Conservation (phyloP, 345 rosid species). For the Melastoma malabathricum region DNA sequence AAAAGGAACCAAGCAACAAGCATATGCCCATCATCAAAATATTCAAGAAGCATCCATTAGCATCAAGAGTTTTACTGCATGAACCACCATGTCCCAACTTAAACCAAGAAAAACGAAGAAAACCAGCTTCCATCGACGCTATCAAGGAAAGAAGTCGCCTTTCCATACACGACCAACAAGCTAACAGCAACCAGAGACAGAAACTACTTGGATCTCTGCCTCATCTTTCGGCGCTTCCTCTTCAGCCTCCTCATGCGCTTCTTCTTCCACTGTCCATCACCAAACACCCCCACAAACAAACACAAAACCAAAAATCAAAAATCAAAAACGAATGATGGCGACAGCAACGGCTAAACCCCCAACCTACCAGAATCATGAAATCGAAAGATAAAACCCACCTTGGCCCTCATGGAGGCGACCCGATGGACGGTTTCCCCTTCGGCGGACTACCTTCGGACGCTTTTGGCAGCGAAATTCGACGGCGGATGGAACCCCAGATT, state of each 20-base stretch:
- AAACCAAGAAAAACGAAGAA: neutral
- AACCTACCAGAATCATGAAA: neutral
- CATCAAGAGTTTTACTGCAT: too few species aligned
- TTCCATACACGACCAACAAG: neutral
- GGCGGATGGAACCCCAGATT: neutral
- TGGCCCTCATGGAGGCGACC: conserved; percentile 60
- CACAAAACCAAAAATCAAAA: neutral
- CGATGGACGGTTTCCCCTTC: neutral
- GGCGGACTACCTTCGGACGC: conserved; percentile 8
- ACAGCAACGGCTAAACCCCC: neutral
- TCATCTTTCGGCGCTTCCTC: conserved; percentile 99
- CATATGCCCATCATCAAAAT: too few species aligned
- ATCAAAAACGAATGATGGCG: neutral
- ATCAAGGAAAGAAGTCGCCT: neutral
- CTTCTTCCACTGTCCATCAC: conserved; percentile 79
- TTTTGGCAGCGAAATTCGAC: conserved; percentile 1
- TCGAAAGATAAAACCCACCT: conserved; percentile 25
- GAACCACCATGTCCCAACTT: too few species aligned
- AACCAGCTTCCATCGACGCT: neutral
- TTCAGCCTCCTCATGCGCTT: conserved; percentile 99
- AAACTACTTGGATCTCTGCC: conserved; percentile 89
- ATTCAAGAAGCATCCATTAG: too few species aligned
- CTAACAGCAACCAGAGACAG: too few species aligned
- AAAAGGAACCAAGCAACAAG: too few species aligned
- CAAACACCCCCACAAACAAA: conserved; percentile 2